phyloP scores from a whole-genome alignment of 768 basidiomycete species.

The Leccinum disarticulatum region DNA sequence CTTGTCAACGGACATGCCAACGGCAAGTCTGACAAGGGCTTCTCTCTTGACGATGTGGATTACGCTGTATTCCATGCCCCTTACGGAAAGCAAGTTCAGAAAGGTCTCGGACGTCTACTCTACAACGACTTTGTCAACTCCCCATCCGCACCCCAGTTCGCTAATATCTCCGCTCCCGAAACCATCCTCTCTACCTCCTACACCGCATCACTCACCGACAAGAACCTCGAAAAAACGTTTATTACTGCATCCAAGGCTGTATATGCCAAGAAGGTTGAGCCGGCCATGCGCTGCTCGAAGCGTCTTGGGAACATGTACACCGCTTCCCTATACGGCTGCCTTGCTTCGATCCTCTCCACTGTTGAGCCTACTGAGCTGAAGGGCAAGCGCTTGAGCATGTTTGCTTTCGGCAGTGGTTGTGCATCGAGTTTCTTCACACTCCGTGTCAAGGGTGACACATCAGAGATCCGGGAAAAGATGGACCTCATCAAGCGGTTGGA shows the following conservation, averaged over 20 bases:
- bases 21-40: conserved; percentile 35
- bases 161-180: conserved; percentile 70
- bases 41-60: conserved; percentile 84
- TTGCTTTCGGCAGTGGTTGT: conserved; percentile 95
- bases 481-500: conserved; percentile 76
- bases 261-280: conserved; percentile 75
- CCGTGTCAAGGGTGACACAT: conserved; percentile 83
- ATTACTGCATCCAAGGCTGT: conserved; percentile 71
- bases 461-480: conserved; percentile 78
- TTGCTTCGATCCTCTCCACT: conserved; percentile 80
- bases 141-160: conserved; percentile 68
- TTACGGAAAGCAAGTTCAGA: conserved; percentile 98
- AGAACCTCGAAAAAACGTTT: conserved; percentile 94
- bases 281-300: conserved; percentile 82
- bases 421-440: conserved; percentile 94
- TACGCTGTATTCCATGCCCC: conserved; percentile 96
- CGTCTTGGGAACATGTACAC: conserved; percentile 99
- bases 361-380: conserved; percentile 67
- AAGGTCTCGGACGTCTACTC: conserved; percentile 89
- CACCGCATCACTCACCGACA: conserved; percentile 83
- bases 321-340: conserved; percentile 90
- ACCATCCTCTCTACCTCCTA: conserved; percentile 66
- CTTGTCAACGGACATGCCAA: conserved; percentile 37
- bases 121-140: conserved; percentile 90
- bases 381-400: conserved; percentile 88